These are phyloP conservation scores for Akanthomyces muscarius DNA, from an alignment of 2,329 filamentous ascomycete genomes.

Conservation along the genomic window DNA sequence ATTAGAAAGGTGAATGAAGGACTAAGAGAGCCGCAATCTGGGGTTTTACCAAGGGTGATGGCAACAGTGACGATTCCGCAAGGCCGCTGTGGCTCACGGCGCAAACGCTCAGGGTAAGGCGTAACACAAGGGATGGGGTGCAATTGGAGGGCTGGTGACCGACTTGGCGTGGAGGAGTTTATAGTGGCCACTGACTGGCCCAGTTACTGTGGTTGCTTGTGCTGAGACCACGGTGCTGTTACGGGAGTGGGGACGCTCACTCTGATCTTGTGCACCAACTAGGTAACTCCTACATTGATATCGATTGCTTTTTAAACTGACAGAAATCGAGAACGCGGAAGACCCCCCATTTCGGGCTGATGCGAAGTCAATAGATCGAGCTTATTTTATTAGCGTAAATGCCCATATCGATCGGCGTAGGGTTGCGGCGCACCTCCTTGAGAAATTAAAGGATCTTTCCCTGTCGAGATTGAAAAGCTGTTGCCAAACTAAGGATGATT, in stretches of 20 bases:
- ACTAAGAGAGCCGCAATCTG: background rate
- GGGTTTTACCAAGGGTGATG: background rate
- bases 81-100: conserved; percentile 1
- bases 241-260: background rate
- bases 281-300: background rate
- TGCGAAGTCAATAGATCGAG: too few relatives aligned
- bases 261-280: background rate
- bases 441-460: too few relatives aligned
- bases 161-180: conserved; percentile 1
- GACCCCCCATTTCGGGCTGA: too few relatives aligned
- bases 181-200: background rate
- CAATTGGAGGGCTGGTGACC: conserved; percentile 1
- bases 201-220: background rate
- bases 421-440: too few relatives aligned
- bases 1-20: background rate
- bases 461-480: too few relatives aligned
- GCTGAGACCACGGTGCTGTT: background rate
- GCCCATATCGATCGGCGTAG: too few relatives aligned
- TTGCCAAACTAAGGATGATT: too few relatives aligned
- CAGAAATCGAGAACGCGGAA: too few relatives aligned
- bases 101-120: conserved; percentile 5
- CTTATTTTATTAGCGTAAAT: too few relatives aligned
- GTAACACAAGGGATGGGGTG: conserved; percentile 13
- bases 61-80: background rate
- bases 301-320: background rate